Evolutionary conservation across 1,139 yeast species (phyloP).

Genomic region (Insectozyma bohioensis): DNA sequence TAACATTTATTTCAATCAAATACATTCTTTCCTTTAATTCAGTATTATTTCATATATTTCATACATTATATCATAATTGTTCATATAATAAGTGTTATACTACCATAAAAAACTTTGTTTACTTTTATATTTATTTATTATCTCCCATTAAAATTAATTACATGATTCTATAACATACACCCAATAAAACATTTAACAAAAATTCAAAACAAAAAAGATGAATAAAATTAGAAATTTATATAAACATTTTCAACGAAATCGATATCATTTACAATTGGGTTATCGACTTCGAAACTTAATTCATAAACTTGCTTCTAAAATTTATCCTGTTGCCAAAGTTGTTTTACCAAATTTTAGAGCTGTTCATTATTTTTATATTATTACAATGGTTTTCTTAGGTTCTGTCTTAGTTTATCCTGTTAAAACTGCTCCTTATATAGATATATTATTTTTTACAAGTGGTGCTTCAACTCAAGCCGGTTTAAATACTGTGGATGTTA

Average conservation of each 20-base stretch:
- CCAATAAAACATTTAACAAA: too few relatives aligned
- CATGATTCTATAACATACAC: too few relatives aligned
- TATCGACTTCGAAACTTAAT: conserved; percentile 24
- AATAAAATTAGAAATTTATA: conserved; percentile 2
- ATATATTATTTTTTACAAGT: conserved; percentile 70
- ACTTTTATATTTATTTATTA: too few relatives aligned
- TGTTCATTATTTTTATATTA: conserved; percentile 71
- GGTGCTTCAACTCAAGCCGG: conserved; percentile 94
- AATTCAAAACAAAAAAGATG: too few relatives aligned
- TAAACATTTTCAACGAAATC: conserved; percentile 6
- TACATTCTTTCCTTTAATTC: background rate
- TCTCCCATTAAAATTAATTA: too few relatives aligned
- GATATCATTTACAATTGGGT: conserved; percentile 16
- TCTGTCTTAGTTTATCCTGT: conserved; percentile 77
- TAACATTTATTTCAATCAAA: conserved; percentile 2
- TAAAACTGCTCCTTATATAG: conserved; percentile 67
- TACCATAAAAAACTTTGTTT: too few relatives aligned
- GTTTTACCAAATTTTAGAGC: conserved; percentile 74
- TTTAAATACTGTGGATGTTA: conserved; percentile 71
- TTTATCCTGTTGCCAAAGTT: conserved; percentile 48
- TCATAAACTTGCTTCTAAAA: conserved; percentile 20
- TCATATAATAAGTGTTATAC: too few relatives aligned
- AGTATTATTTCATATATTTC: too few relatives aligned
- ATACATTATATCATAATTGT: too few relatives aligned
- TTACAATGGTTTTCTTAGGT: conserved; percentile 54